phyloP scores from a whole-genome alignment of 176 grass and related monocot genomes.

The Sorghum bicolor region Sorghum_bicolor_NCBIv3 NC_012873.2:67852501-67853000 shows the following conservation, averaged over 20 bases:
- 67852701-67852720: slow-evolving; percentile 76
- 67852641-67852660: no score
- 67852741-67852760: slow-evolving; percentile 99
- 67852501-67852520: no score
- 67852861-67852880: slow-evolving; percentile 8
- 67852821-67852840: not conserved
- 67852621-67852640: no score
- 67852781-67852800: no score
- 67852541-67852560: no score
- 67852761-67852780: slow-evolving; percentile 68
- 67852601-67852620: no score
- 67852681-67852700: slow-evolving; percentile 45
- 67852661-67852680: no score
- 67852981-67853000: slow-evolving; percentile 1
- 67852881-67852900: slow-evolving; percentile 18
- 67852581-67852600: no score
- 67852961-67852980: slow-evolving; percentile 13
- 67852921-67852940: not conserved
- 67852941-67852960: slow-evolving; percentile 44
- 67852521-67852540: no score
- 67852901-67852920: slow-evolving; percentile 1
- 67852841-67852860: not conserved
- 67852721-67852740: slow-evolving; percentile 98
- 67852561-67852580: no score
- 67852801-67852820: no score